Evolutionary conservation across 345 rosid genomes (phyloP).

Genomic region (Salix arbutifolia): DNA sequence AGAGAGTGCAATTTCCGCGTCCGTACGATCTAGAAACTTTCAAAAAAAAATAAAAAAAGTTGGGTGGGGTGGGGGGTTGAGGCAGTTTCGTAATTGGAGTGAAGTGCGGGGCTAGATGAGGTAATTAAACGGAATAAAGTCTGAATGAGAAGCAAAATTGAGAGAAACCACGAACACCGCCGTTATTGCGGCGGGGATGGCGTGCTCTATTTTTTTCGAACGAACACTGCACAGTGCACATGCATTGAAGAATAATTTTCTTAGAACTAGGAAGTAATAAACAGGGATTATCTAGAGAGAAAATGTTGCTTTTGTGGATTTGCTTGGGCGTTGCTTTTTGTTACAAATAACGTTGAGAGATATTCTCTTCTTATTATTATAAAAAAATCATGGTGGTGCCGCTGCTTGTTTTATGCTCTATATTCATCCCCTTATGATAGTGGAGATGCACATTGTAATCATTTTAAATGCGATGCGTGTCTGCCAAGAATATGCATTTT

Average conservation of each 20-base stretch:
- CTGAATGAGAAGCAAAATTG: background rate
- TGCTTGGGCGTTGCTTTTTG: background rate
- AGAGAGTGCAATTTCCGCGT: constrained; percentile 31
- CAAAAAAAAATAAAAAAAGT: background rate
- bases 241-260: background rate
- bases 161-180: constrained; percentile 39
- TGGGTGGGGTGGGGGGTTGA: background rate
- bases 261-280: background rate
- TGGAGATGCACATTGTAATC: constrained; percentile 4
- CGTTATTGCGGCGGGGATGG: constrained; percentile 86
- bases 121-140: constrained; percentile 13
- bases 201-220: constrained; percentile 40
- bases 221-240: background rate
- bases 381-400: background rate
- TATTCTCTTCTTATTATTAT: background rate
- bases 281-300: background rate
- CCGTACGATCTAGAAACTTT: constrained; percentile 41
- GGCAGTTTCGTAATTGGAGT: constrained; percentile 42
- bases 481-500: background rate
- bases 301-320: background rate
- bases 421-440: constrained; percentile 16
- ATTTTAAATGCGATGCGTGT: constrained; percentile 16
- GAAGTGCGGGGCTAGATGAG: constrained; percentile 11
- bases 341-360: background rate
- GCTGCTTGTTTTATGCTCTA: constrained; percentile 18